These are phyloP conservation scores for Calocybe indica DNA, from an alignment of 768 basidiomycete species.

Conservation along the genomic window DNA sequence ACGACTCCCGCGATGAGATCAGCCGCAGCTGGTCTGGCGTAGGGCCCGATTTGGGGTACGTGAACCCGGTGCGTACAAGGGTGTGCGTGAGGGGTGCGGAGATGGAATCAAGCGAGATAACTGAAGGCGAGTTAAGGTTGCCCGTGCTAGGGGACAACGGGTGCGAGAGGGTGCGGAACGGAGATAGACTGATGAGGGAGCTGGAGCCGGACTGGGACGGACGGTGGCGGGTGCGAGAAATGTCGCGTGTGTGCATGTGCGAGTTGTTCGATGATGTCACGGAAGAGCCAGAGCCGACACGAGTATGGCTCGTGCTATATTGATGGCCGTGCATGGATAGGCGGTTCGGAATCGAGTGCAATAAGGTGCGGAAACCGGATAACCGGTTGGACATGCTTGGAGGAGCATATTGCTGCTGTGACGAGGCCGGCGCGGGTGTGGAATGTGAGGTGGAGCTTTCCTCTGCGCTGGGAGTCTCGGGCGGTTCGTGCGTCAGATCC, in stretches of 20 bases:
- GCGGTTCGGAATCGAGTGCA: slow-evolving; percentile 26
- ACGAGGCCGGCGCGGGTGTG: slow-evolving; percentile 15
- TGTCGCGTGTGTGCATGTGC: slow-evolving; percentile 13
- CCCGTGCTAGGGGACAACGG: slow-evolving; percentile 38
- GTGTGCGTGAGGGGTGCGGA: slow-evolving; percentile 76
- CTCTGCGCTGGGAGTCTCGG: slow-evolving; percentile 6
- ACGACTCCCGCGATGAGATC: slow-evolving; percentile 60
- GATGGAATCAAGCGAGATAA: slow-evolving; percentile 68
- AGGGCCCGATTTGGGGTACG: slow-evolving; percentile 56
- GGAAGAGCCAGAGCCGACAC: slow-evolving; percentile 25
- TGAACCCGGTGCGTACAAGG: slow-evolving; percentile 61
- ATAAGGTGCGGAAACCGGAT: slow-evolving; percentile 44
- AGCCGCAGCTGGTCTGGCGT: slow-evolving; percentile 62
- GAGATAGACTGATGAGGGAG: slow-evolving; percentile 32
- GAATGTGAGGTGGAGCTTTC: slow-evolving; percentile 9
- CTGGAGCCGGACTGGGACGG: slow-evolving; percentile 26
- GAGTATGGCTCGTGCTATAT: slow-evolving; percentile 18
- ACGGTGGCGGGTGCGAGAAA: slow-evolving; percentile 21
- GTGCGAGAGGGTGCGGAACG: slow-evolving; percentile 45
- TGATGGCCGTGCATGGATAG: slow-evolving; percentile 21
- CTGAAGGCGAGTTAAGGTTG: slow-evolving; percentile 56
- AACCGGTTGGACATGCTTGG: slow-evolving; percentile 20
- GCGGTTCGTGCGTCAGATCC: slow-evolving; percentile 6
- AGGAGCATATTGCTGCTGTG: background rate
- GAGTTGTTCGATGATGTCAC: slow-evolving; percentile 14